Percentiles rank a stretch among this genome's conserved stretches.
Evolutionary conservation across 768 basidiomycete species (phyloP).

Genomic region (Kwoniella sp.): DNA sequence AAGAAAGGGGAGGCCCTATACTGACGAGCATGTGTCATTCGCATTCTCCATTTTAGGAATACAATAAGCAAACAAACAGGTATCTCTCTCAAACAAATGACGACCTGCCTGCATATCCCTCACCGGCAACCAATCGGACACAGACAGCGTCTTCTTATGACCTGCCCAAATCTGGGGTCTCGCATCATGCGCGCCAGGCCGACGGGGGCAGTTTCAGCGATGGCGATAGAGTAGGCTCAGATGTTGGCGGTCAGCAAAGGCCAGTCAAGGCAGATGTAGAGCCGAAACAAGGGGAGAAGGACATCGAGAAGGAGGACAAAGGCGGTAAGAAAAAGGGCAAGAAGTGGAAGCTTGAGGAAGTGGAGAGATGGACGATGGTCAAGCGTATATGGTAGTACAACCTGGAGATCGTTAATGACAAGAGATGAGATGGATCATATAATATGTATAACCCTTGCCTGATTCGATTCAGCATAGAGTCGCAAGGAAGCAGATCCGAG

Average conservation of each 20-base stretch:
- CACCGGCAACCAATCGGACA: constrained; percentile 17
- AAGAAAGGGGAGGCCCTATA: not conserved
- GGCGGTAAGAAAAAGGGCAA: constrained; percentile 61
- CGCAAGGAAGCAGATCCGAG: no score
- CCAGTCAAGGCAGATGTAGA: constrained; percentile 7
- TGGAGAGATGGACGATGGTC: constrained; percentile 94
- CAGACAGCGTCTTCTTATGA: not conserved
- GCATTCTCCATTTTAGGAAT: constrained; percentile 60
- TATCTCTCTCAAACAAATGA: constrained; percentile 71
- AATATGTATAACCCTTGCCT: no score
- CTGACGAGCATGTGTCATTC: not conserved
- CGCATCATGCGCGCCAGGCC: not conserved
- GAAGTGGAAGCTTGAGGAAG: constrained; percentile 76
- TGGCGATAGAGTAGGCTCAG: constrained; percentile 8
- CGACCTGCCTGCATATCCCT: constrained; percentile 61
- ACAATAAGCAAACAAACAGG: constrained; percentile 77
- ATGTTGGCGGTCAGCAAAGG: constrained; percentile 59
- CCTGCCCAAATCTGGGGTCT: constrained; percentile 4
- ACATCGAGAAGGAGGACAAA: constrained; percentile 24
- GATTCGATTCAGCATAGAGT: not conserved
- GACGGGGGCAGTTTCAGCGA: constrained; percentile 28
- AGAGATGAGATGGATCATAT: not conserved
- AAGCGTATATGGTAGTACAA: constrained; percentile 87
- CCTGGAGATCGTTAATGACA: not conserved
- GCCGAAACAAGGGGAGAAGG: constrained; percentile 27